These are phyloP conservation scores for Solanum stenotomum DNA, from an alignment of 257 asterid species.

Conservation along the genomic window DNA sequence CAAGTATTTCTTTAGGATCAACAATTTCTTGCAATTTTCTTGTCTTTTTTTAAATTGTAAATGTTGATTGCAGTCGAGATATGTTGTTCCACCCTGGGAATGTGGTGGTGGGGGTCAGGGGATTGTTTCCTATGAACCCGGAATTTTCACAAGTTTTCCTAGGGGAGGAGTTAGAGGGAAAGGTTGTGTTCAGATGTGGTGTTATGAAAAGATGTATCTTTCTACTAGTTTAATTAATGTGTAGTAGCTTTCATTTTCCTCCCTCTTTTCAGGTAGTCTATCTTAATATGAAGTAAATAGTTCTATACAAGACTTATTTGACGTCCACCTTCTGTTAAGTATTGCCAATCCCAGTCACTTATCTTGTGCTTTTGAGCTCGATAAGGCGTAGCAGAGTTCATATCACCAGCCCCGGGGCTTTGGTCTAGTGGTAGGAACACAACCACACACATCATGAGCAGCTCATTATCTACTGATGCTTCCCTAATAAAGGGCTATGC, in stretches of 20 bases:
- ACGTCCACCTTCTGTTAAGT: not conserved
- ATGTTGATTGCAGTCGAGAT: not conserved
- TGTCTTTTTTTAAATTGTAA: not conserved
- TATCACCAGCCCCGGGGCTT: not conserved
- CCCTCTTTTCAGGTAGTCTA: no score
- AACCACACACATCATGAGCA: not conserved
- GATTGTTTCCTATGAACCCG: not conserved
- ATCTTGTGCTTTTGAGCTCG: not conserved
- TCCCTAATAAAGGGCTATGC: not conserved
- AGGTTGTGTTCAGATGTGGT: not conserved
- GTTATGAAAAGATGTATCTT: not conserved
- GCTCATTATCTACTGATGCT: not conserved
- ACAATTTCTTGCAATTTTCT: not conserved
- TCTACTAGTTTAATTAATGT: not conserved
- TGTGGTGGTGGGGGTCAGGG: no score
- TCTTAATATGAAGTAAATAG: not conserved
- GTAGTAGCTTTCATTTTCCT: not conserved
- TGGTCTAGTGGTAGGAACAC: not conserved
- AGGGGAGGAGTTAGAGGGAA: not conserved
- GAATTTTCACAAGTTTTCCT: not conserved
- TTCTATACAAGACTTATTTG: not conserved
- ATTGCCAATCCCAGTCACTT: not conserved
- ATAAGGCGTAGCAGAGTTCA: not conserved
- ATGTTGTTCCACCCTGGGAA: not conserved
- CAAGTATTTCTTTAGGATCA: not conserved